Conservation (phyloP, 73 alveolate species). For the Tetrahymena malaccensis region DNA sequence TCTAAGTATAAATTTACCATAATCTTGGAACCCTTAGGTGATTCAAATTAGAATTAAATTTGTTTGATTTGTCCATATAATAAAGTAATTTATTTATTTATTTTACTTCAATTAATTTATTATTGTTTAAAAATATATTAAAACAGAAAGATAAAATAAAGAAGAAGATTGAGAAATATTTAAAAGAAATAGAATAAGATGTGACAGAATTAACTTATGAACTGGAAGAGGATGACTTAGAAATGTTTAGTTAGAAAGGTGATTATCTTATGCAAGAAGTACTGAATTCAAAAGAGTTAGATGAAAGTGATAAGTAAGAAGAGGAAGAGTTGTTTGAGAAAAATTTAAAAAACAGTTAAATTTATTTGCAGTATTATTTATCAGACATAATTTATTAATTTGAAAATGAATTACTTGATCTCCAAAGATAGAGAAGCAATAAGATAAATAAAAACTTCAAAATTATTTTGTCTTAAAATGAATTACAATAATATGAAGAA, state of each 20-base stretch:
- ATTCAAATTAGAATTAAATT: neutral
- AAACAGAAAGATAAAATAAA: neutral
- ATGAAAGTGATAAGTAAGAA: neutral
- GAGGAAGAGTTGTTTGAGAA: neutral
- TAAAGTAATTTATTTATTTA: neutral
- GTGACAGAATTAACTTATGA: neutral
- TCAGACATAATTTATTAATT: neutral
- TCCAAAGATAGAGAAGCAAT: neutral
- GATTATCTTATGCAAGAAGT: neutral
- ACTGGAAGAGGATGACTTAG: neutral
- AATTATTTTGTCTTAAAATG: neutral
- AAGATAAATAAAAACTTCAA: neutral
- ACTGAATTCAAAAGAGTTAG: neutral
- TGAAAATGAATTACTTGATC: neutral
- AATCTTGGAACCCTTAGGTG: neutral
- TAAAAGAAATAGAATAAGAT: too few species aligned
- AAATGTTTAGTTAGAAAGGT: neutral
- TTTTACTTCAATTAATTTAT: too few species aligned
- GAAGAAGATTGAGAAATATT: too few species aligned
- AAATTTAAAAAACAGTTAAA: neutral
- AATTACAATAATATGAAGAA: neutral
- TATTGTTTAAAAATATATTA: too few species aligned
- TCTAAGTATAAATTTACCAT: neutral
- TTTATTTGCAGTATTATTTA: neutral
- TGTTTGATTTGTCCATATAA: neutral